Conservation (phyloP, 2,329 filamentous ascomycete species). For the Sclerotinia nivalis region DNA sequence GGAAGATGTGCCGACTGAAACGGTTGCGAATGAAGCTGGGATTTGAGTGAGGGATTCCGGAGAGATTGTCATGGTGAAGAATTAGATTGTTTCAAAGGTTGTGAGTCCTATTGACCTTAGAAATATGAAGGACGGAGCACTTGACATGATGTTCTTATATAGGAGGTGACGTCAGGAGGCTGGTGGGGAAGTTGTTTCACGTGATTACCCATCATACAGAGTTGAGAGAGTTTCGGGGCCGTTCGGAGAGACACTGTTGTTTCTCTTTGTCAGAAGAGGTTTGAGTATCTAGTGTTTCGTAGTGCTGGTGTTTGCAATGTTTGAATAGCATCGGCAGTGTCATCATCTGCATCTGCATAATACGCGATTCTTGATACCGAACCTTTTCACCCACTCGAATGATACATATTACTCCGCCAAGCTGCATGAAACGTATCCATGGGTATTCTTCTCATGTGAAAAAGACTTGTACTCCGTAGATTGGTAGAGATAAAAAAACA, state of each 20-base stretch:
- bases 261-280: constrained; percentile 10
- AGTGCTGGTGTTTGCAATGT: constrained; percentile 2
- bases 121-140: neutral
- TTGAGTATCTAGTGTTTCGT: neutral
- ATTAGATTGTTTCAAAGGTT: neutral
- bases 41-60: constrained; percentile 38
- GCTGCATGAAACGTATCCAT: constrained; percentile 1
- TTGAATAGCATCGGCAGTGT: neutral
- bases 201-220: neutral
- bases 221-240: constrained; percentile 9
- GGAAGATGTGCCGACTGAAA: constrained; percentile 52
- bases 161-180: constrained; percentile 9
- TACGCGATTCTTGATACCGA: constrained; percentile 15
- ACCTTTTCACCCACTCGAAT: constrained; percentile 17
- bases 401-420: constrained; percentile 6
- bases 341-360: constrained; percentile 3
- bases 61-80: constrained; percentile 16
- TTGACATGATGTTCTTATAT: constrained; percentile 1
- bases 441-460: neutral
- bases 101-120: neutral
- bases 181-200: constrained; percentile 16
- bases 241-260: constrained; percentile 23
- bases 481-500: constrained; percentile 6
- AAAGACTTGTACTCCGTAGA: neutral
- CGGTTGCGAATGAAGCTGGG: constrained; percentile 56